Conservation (phyloP, 2,329 filamentous ascomycete species). For the Harringtonia lauricola region DNA sequence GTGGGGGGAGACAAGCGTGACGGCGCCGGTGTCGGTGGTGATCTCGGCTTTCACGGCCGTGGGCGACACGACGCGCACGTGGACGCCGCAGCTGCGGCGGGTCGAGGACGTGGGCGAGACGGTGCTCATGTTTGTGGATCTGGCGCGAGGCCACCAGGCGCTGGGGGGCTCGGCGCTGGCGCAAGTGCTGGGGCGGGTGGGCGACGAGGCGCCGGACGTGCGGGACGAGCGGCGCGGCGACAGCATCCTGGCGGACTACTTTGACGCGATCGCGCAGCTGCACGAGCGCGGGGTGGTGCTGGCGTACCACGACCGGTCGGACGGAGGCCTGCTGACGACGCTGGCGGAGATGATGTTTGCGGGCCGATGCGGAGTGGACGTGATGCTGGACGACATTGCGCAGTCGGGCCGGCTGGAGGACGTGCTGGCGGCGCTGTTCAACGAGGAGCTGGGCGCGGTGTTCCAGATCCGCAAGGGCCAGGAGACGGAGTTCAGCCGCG, state of each 20-base stretch:
- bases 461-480: conserved; percentile 87
- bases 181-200: conserved; percentile 79
- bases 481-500: conserved; percentile 75
- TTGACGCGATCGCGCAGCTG: conserved; percentile 65
- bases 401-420: conserved; percentile 50
- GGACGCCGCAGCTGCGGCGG: conserved; percentile 81
- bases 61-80: conserved; percentile 71
- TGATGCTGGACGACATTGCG: conserved; percentile 67
- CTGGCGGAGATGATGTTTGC: conserved; percentile 98
- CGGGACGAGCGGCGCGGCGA: conserved; percentile 38
- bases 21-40: conserved; percentile 80
- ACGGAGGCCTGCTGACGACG: conserved; percentile 85
- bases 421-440: conserved; percentile 75
- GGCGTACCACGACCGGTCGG: conserved; percentile 89
- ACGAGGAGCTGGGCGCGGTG: conserved; percentile 88
- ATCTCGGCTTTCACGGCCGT: conserved; percentile 87
- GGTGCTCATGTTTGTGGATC: conserved; percentile 80
- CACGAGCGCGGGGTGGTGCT: conserved; percentile 57
- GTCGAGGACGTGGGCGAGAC: conserved; percentile 83
- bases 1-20: conserved; percentile 79
- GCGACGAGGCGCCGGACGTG: conserved; percentile 76
- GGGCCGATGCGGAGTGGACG: conserved; percentile 75
- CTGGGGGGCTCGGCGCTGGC: conserved; percentile 86
- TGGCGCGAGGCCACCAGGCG: conserved; percentile 68
- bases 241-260: conserved; percentile 56